Evolutionary conservation across 495 filamentous ascomycete species (phyloP), one percentile per base, ranked within the genome.

Genomic region (Penicillium egyptiacum): DNA sequence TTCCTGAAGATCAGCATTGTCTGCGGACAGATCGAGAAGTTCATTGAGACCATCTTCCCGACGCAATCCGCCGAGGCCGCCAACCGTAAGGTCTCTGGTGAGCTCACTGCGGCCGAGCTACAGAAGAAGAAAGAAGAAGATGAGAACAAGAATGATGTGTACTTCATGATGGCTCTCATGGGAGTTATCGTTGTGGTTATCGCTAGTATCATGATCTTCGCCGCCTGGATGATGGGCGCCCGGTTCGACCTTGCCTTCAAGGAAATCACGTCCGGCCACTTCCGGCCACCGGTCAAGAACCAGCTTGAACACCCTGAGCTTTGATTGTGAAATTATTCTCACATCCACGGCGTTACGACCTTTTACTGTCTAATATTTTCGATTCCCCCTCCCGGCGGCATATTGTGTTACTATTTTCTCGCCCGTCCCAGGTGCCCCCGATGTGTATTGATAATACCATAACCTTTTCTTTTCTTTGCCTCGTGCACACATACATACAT

Each of bases 1-100:
- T 98, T 88, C 75, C 76, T 98, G 31, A 88, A 91, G 65, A 98
- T 98, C 70, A 96, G 91, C 65, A 86, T 90, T 49, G 86, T 87
- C 42, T 96, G 92, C 65, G 94, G 86, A 60, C 89, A 97, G 91
- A 90, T 97, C 50, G 94, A 98, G 69, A 90, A 96, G 81, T 98
- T 96, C 72, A 96, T 98, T 61, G 94, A 98, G 70, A 83, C 84
- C 7, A 87, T 98, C 64, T 98, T 92, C 84, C 94, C 94, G 6
- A 83, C 85, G 14, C 86, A 89, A 60, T 78, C 75, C 41, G 81
- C 81, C 16, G 72, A 79, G 54, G 77, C 74, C 19, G 71, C 81
- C 45, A 58, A 72, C 52, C 75, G 63, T 31, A 72, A 48, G 23
- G 64, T 75, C 19, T 64, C 43, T 26, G 70, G 74, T 28, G 79